Conservation (phyloP, 257 asterid species). For the Przewalskia tangutica region DNA sequence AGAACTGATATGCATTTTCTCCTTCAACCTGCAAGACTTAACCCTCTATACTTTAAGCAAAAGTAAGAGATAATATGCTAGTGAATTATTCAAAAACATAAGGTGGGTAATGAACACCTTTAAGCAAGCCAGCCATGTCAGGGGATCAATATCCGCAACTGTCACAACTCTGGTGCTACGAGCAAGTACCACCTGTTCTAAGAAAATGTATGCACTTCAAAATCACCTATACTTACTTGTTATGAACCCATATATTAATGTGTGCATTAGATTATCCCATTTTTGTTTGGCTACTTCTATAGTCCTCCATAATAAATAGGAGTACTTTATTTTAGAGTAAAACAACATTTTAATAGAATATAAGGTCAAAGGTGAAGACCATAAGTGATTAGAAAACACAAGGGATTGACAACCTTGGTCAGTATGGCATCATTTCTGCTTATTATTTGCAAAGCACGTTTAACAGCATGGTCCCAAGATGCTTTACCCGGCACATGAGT, state of each 20-base stretch:
- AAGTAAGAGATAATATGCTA: not conserved
- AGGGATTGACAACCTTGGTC: constrained; percentile 45
- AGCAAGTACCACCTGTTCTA: constrained; percentile 79
- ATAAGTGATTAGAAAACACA: not conserved
- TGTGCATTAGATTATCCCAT: not conserved
- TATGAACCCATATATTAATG: not conserved
- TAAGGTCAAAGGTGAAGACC: not conserved
- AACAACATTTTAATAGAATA: not conserved
- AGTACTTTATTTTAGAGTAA: not conserved
- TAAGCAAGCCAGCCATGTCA: constrained; percentile 64
- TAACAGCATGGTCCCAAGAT: constrained; percentile 72
- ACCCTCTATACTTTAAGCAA: not conserved
- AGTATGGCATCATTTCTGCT: constrained; percentile 40
- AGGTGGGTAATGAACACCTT: constrained; percentile 37
- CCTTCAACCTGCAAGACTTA: constrained; percentile 57
- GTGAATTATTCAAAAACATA: not conserved
- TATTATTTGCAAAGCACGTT: constrained; percentile 67
- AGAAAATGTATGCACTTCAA: not conserved
- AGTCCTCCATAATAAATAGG: not conserved
- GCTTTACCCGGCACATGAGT: constrained; percentile 59
- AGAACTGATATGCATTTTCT: constrained; percentile 71
- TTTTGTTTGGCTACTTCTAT: not conserved
- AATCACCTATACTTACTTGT: not conserved
- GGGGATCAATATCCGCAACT: constrained; percentile 59
- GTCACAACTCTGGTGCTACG: constrained; percentile 87